phyloP scores from a whole-genome alignment of 2,329 filamentous ascomycete genomes.

The Penicillium sp. region DNA sequence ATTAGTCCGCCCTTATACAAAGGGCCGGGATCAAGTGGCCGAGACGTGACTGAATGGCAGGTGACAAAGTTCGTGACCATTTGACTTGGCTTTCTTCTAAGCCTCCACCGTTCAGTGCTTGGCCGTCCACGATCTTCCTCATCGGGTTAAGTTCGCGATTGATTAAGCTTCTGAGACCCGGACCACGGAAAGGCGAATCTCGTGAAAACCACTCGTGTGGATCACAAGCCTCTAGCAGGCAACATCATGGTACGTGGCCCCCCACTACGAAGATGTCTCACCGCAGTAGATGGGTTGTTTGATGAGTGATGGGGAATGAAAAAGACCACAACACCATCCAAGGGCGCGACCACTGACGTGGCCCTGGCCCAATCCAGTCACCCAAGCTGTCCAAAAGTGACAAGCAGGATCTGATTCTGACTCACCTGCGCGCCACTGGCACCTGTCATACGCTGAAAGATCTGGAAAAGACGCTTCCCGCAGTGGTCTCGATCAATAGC shows the following conservation, averaged over 20 bases:
- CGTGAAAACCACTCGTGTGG: neutral
- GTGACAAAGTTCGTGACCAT: neutral
- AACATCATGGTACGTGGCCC: conserved; percentile 9
- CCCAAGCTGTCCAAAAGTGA: conserved; percentile 62
- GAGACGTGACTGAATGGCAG: neutral
- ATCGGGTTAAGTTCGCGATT: conserved; percentile 5
- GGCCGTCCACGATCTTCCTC: conserved; percentile 5
- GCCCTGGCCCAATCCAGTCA: conserved; percentile 29
- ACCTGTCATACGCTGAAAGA: conserved; percentile 69
- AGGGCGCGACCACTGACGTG: conserved; percentile 23
- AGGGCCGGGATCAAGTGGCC: neutral
- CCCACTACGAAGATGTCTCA: neutral
- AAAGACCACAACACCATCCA: neutral
- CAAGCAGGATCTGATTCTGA: conserved; percentile 62
- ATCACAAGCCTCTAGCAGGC: neutral
- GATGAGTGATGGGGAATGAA: neutral
- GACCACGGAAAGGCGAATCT: conserved; percentile 1
- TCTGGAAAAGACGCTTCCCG: conserved; percentile 66
- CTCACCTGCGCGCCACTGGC: conserved; percentile 62
- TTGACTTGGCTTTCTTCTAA: conserved; percentile 9
- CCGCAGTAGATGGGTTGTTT: neutral
- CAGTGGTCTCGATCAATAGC: conserved; percentile 64
- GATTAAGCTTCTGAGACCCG: neutral
- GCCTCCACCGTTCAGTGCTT: conserved; percentile 16
- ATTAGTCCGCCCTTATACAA: neutral